Evolutionary conservation across 768 basidiomycete genomes (phyloP).

Genomic region (Naganishia friedmannii): DNA sequence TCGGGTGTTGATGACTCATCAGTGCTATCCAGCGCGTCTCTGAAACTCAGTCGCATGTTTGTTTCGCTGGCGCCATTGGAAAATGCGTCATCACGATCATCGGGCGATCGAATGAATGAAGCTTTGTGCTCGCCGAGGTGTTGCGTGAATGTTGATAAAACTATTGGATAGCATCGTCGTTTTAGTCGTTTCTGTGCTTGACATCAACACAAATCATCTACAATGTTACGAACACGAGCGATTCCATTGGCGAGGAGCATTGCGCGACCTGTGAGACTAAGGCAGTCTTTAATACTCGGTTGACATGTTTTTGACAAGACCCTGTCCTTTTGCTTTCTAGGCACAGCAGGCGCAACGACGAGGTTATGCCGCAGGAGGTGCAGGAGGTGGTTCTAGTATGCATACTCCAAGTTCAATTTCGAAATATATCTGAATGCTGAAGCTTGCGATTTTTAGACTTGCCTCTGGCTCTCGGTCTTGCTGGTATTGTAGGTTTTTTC

Average conservation of each 20-base stretch:
- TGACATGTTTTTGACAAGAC: neutral
- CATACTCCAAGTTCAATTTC: neutral
- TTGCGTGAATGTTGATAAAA: neutral
- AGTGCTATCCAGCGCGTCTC: too few species aligned
- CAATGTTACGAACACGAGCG: slow-evolving; percentile 26
- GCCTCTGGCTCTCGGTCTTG: slow-evolving; percentile 38
- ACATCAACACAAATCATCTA: neutral
- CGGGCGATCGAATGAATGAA: neutral
- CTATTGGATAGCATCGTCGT: neutral
- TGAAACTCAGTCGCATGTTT: too few species aligned
- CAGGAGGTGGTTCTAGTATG: slow-evolving; percentile 37
- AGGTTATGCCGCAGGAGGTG: slow-evolving; percentile 36
- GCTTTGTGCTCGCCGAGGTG: neutral
- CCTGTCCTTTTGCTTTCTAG: neutral
- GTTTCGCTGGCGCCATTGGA: neutral
- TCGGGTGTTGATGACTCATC: too few species aligned
- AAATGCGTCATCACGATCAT: neutral
- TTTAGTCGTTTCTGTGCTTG: too few species aligned
- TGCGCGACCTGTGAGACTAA: slow-evolving; percentile 13
- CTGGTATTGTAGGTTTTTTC: slow-evolving; percentile 36
- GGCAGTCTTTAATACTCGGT: neutral
- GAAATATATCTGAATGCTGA: neutral
- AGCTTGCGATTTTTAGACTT: slow-evolving; percentile 29
- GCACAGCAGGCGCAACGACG: slow-evolving; percentile 22
- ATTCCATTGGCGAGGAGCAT: slow-evolving; percentile 26